Evolutionary conservation across 352 stramenopile genomes (phyloP), one percentile per base, ranked within the genome.

Genomic region (Phytophthora sp.): DNA sequence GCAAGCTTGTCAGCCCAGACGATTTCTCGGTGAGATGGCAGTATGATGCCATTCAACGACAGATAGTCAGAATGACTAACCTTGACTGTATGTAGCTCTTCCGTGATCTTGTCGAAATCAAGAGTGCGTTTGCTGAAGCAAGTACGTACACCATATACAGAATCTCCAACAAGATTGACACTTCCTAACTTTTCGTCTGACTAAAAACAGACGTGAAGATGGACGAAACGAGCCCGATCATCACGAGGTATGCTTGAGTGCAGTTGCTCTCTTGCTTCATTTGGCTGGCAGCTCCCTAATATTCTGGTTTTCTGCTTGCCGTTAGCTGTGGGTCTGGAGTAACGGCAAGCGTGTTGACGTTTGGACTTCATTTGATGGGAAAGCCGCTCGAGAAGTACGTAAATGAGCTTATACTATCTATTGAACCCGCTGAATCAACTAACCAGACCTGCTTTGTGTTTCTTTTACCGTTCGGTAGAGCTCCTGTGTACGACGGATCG

Each of bases 401-500:
- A 9, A 3, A 11, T 20, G 5, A 12, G 17, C 35, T 3, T 2
- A 44, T 37, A 13, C 8, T 27, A 41, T 12, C 0, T 58, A 37
- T 13, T 54, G 26, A 5, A 20, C 17, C 23, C 13, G 21, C 28
- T 69, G 11, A 58, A 24, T 43, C 21, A 6, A 35, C n/a, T 30
- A 4, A n/a, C n/a, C n/a, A n/a, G n/a, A n/a, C n/a, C n/a, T 55
- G 41, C 38, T 15, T 43, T 44, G 26, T 59, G 23, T 31, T 18
- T 12, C 3, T n/a, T 20, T 46, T n/a, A n/a, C 31, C 11, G 45
- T 27, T 26, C 45, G 62, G 12, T 35, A 94, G 83, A 27, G 69
- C 72, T 26, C 72, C 81, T 2, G 84, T 98, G 27, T 98, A 97
- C 70, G 92, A 98, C 49, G 92, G 91, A 9, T 95, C 84, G 34